These are phyloP conservation scores for Fusarium tuaranense DNA, from an alignment of 2,329 filamentous ascomycete genomes.

Conservation along the genomic window DNA sequence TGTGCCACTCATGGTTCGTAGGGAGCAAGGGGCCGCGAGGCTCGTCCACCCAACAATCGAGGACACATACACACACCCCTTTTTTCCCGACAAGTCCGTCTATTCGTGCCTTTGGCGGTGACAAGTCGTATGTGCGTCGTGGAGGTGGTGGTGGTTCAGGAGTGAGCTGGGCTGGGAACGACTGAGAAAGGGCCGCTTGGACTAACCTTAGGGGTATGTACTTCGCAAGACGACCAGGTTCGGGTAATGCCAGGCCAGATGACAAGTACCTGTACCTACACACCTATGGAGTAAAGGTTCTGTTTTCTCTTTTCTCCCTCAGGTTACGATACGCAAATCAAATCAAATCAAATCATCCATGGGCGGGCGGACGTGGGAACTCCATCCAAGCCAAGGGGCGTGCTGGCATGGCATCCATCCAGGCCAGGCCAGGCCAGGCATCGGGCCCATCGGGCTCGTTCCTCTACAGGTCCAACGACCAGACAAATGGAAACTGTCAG, in stretches of 20 bases:
- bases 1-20: constrained; percentile 38
- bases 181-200: constrained; percentile 37
- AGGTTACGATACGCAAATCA: background rate
- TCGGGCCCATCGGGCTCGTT: background rate
- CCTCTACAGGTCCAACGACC: background rate
- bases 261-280: background rate
- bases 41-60: constrained; percentile 13
- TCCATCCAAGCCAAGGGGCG: background rate
- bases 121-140: background rate
- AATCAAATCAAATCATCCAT: background rate
- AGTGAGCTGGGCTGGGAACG: constrained; percentile 3
- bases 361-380: background rate
- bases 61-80: constrained; percentile 14
- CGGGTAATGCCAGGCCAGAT: background rate
- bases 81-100: constrained; percentile 18
- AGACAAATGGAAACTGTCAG: background rate
- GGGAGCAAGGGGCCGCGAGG: constrained; percentile 23
- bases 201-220: constrained; percentile 31
- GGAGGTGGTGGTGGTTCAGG: constrained; percentile 1
- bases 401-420: no score
- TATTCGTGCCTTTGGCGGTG: background rate
- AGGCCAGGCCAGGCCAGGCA: background rate
- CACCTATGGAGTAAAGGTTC: background rate
- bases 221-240: background rate
- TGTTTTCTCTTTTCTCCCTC: constrained; percentile 35